Conservation (phyloP, 2,329 filamentous ascomycete genomes). For the Fusarium concolor region DNA sequence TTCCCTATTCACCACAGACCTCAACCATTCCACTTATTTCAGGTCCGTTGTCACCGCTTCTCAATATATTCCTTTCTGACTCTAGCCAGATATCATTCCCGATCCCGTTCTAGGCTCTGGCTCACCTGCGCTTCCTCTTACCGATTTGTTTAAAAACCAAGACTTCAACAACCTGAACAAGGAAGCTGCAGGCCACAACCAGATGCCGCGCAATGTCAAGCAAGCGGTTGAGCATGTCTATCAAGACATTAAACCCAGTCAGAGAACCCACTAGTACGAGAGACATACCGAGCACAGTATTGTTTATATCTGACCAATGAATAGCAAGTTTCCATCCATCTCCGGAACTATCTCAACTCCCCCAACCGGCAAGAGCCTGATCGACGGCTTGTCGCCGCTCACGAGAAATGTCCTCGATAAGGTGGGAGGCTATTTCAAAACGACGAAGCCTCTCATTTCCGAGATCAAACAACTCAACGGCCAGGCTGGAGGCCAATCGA, state of each 20-base stretch:
- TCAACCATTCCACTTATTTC: conserved; percentile 83
- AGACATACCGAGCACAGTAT: background rate
- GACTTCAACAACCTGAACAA: conserved; percentile 77
- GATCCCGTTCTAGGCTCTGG: conserved; percentile 70
- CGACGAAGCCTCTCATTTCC: conserved; percentile 50
- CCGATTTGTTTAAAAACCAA: conserved; percentile 62
- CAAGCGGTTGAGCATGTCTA: conserved; percentile 80
- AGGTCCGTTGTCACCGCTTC: conserved; percentile 60
- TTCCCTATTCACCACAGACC: conserved; percentile 85
- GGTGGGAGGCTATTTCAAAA: conserved; percentile 55
- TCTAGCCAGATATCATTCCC: conserved; percentile 71
- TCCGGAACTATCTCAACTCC: conserved; percentile 41
- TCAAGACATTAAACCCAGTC: conserved; percentile 77
- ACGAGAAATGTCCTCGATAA: conserved; percentile 56
- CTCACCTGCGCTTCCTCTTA: conserved; percentile 63
- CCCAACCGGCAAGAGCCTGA: conserved; percentile 47
- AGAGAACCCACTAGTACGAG: conserved; percentile 74
- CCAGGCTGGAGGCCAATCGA: conserved; percentile 38
- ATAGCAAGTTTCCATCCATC: conserved; percentile 64
- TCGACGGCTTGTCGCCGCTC: conserved; percentile 62
- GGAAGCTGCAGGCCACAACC: conserved; percentile 70
- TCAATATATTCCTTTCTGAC: conserved; percentile 26
- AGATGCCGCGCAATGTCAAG: conserved; percentile 74
- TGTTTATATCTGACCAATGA: conserved; percentile 33
- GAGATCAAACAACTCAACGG: conserved; percentile 54